These are phyloP conservation scores for Cucurbita maxima DNA, from an alignment of 306 rosid genomes.

Conservation along the genomic window DNA sequence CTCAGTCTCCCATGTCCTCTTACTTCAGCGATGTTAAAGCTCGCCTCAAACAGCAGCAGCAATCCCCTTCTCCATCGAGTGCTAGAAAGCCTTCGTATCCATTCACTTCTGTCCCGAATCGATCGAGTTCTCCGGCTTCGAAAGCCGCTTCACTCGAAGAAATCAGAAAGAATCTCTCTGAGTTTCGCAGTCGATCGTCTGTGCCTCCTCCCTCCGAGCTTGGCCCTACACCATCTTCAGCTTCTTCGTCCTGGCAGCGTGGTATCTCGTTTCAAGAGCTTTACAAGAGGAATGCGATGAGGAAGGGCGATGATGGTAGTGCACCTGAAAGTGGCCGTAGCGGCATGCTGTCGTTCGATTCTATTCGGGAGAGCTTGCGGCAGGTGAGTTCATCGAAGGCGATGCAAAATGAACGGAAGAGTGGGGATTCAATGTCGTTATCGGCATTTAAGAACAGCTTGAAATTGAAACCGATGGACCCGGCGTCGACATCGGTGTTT, in stretches of 20 bases:
- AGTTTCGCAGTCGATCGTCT: slow-evolving; percentile 13
- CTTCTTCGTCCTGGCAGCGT: background rate
- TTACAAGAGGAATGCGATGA: slow-evolving; percentile 5
- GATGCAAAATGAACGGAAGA: slow-evolving; percentile 3
- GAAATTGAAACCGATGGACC: slow-evolving; percentile 10
- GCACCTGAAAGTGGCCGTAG: background rate
- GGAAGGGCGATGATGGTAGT: slow-evolving; percentile 4
- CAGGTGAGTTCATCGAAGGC: background rate
- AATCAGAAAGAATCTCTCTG: slow-evolving; percentile 27
- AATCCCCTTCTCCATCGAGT: background rate
- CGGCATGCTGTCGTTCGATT: background rate
- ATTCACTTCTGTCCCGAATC: background rate
- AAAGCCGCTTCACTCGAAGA: slow-evolving; percentile 7
- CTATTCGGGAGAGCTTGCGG: slow-evolving; percentile 23
- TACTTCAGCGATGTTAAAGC: slow-evolving; percentile 24
- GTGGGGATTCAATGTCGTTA: background rate
- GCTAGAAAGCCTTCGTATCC: background rate
- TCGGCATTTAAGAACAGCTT: slow-evolving; percentile 1
- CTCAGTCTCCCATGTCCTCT: slow-evolving; percentile 15
- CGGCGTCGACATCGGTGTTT: background rate
- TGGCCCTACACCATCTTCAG: background rate
- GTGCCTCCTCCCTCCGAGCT: background rate
- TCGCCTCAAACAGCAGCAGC: slow-evolving; percentile 18
- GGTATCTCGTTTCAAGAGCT: slow-evolving; percentile 26
- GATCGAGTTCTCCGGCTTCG: background rate